Base-by-base conservation (phyloP, 192 early-diverging fungal species). In the Rhizoclosmatium globosum region DNA sequence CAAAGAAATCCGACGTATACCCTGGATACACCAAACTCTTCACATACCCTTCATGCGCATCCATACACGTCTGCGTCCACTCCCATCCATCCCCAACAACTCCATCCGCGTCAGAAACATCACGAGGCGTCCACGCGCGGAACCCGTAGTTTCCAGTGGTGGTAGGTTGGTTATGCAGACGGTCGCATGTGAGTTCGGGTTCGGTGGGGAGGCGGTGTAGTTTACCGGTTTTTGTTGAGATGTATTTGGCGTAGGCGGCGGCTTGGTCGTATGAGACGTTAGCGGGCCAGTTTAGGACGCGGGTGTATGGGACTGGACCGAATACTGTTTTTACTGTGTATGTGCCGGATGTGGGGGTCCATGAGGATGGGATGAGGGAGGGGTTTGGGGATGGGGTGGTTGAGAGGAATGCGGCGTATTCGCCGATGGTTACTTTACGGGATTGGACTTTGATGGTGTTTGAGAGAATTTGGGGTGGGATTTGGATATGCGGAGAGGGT, bases 1-100 rank as follows among this genome's bases (percentile, higher is more conserved):
- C 95, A 79, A 97, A 96, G 72, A 98, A 98, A 79, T 98, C 95
- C 2, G 87, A 78, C 2, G 94, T 94, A 84, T 98, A 98, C 1
- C 95, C 95, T 9, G 95, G 95, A 78, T 97, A 98, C 47, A 94
- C 75, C 38, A 81, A 69, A 23, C 91, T 92, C 6, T 86, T 71
- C 59, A 83, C 77, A 71, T 94, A 97, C 3, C 91, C 91, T 2
- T 84, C 83, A 76, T 90, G 82, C 4, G 84, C 78, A 4, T 85
- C 86, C 76, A 93, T 93, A 48, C 82, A 71, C 0, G 94, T 96
- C 1, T 79, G 60, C 0, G 95, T 95, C 93, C 91, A 93, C 60
- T 97, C 96, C 94, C 95, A 98, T 0, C 91, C 87, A 56, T 87
- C 87, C 3, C 89, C 90, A 0, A 86, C 72, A 0, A 85, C 74